A percentile compares a stretch with the other conserved stretches of the same genome.
Evolutionary conservation across 495 filamentous ascomycete genomes (phyloP).

Genomic region (Cercophora samala): DNA sequence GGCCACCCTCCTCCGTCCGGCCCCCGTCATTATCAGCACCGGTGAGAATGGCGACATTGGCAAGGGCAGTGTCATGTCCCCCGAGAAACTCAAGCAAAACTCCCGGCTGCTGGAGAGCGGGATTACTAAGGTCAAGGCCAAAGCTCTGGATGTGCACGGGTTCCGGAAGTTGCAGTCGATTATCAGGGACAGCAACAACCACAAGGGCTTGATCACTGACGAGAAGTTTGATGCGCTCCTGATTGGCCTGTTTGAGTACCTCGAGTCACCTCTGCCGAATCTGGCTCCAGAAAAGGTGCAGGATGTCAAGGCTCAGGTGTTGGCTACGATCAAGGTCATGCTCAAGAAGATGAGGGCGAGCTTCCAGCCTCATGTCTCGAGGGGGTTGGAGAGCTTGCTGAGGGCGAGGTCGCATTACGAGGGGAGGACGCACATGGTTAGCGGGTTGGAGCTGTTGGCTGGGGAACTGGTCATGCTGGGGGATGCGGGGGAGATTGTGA

Average conservation of each 20-base stretch:
- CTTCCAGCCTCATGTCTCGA: conserved; percentile 62
- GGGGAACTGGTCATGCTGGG: conserved; percentile 51
- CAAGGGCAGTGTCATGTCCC: conserved; percentile 28
- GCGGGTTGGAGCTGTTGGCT: conserved; percentile 52
- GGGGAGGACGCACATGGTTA: conserved; percentile 51
- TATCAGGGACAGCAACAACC: conserved; percentile 57
- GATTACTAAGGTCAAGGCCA: conserved; percentile 66
- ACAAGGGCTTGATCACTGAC: conserved; percentile 50
- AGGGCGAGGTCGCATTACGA: conserved; percentile 60
- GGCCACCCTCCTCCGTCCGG: conserved; percentile 33
- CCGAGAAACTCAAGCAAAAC: conserved; percentile 53
- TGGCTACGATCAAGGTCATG: conserved; percentile 76
- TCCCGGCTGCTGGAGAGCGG: conserved; percentile 67
- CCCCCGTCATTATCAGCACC: conserved; percentile 12
- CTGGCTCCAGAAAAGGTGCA: conserved; percentile 54
- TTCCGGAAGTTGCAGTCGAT: conserved; percentile 85
- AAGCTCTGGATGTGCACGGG: conserved; percentile 76
- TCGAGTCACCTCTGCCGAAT: conserved; percentile 54
- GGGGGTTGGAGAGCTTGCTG: conserved; percentile 64
- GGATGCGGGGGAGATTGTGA: conserved; percentile 47
- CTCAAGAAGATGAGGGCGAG: conserved; percentile 62
- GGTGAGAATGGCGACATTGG: conserved; percentile 24
- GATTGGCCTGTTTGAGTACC: conserved; percentile 67
- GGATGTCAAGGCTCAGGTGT: conserved; percentile 79
- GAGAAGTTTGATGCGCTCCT: conserved; percentile 72